Evolutionary conservation across 306 rosid species (phyloP), one percentile per base, ranked within the genome.

Genomic region (Glycine soja): DNA sequence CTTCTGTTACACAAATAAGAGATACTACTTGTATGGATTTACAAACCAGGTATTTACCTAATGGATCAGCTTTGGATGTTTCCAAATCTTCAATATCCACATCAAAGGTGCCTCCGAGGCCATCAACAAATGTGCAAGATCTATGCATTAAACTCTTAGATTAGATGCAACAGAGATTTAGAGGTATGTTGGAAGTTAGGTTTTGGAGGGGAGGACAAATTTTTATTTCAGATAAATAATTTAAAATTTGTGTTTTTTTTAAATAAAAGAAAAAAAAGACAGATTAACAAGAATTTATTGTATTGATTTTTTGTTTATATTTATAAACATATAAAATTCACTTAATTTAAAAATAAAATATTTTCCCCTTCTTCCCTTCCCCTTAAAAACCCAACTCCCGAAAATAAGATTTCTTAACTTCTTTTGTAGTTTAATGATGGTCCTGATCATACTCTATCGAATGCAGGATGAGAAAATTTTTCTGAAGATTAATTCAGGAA

Each of bases 81-180:
- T 68, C 79, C 81, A 95, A 83, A 56, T 91, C 93, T 84, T 91
- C 97, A 54, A 79, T 36, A 52, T 87, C 89, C 50, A 93, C 92
- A 42, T 90, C 95, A 73, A 88, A 90, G 34, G 70, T 83, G 72
- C 91, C 75, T 79, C 92, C 98, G 36, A 57, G 59, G 64, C 85
- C 84, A 81, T 93, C 92, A 38, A 95, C 66, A 84, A 74, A 90
- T 19, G 83, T 66, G 84, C 97, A 91, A 47, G 98, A 90, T 9
- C 99, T 95, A 88, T 67, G 50, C 36, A 79, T 59, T 65, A 47
- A 14, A 81, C 80, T 61, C 70, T 63, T 18, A 42, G 11, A 76
- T 81, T 53, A 90, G 78, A 73, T 75, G 80, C 46, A 80, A 65
- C 10, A 16, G 19, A 64, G 34, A 77, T 7, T 79, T 59, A 24